These are phyloP conservation scores for Coleophoma crateriformis DNA, from an alignment of 2,329 filamentous ascomycete genomes.

Conservation along the genomic window DNA sequence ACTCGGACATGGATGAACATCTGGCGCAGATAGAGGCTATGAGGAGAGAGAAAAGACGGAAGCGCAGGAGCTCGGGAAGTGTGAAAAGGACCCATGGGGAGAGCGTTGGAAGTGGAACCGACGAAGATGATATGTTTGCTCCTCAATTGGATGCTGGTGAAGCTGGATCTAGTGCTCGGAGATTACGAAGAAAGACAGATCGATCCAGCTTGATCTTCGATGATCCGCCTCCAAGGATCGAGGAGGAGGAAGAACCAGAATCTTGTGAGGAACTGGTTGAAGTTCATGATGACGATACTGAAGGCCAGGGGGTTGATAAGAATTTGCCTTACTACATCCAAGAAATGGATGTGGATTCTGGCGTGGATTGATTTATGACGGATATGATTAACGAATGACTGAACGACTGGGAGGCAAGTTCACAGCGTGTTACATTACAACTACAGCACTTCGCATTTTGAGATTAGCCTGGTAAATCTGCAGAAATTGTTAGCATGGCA, in stretches of 20 bases:
- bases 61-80: slow-evolving; percentile 21
- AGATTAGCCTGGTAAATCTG: no score
- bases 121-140: slow-evolving; percentile 26
- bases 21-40: slow-evolving; percentile 18
- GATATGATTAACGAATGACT: slow-evolving; percentile 3
- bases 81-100: slow-evolving; percentile 25
- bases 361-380: slow-evolving; percentile 8
- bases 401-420: slow-evolving; percentile 3
- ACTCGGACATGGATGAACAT: slow-evolving; percentile 8
- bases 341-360: slow-evolving; percentile 23
- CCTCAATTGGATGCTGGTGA: slow-evolving; percentile 23
- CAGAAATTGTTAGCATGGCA: no score
- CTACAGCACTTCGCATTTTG: neutral
- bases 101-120: slow-evolving; percentile 27
- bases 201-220: slow-evolving; percentile 26
- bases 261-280: slow-evolving; percentile 24
- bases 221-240: slow-evolving; percentile 26
- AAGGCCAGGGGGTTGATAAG: slow-evolving; percentile 9
- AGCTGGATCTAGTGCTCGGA: slow-evolving; percentile 23
- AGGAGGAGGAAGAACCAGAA: slow-evolving; percentile 26
- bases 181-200: slow-evolving; percentile 24
- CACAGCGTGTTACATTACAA: no score
- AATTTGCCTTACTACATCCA: slow-evolving; percentile 24
- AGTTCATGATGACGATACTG: slow-evolving; percentile 10
- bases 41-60: slow-evolving; percentile 18